Conservation (phyloP, 371 early-diverging fungal species). For the Lichtheimia ramosa region DNA sequence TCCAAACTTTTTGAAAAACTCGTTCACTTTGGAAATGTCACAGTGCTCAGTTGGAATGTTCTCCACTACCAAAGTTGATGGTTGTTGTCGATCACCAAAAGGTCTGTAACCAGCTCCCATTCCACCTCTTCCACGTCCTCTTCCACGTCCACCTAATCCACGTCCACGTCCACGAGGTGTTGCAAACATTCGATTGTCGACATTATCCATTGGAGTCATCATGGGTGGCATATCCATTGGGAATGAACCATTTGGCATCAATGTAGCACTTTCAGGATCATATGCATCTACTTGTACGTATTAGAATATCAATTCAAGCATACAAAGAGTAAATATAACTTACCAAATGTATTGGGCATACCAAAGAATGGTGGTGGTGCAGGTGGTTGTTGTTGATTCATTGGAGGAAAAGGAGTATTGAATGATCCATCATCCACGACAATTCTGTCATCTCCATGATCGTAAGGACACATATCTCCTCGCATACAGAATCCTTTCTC, state of each 20-base stretch:
- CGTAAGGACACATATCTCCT: conserved; percentile 80
- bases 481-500: conserved; percentile 80
- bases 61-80: conserved; percentile 64
- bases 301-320: not conserved
- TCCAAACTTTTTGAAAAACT: conserved; percentile 75
- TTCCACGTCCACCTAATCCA: conserved; percentile 37
- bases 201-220: conserved; percentile 9
- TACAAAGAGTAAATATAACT: not conserved
- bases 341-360: conserved; percentile 25
- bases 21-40: conserved; percentile 63
- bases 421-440: conserved; percentile 62
- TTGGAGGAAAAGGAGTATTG: conserved; percentile 27
- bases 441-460: conserved; percentile 77
- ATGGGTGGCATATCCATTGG: conserved; percentile 12
- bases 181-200: conserved; percentile 8
- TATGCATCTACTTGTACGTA: conserved; percentile 12
- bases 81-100: conserved; percentile 12
- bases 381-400: conserved; percentile 8
- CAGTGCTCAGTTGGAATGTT: conserved; percentile 73
- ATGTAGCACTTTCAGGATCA: conserved; percentile 19
- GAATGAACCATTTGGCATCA: conserved; percentile 9
- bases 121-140: conserved; percentile 32
- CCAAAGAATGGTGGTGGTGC: conserved; percentile 17
- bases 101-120: not conserved
- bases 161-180: conserved; percentile 17